Base-by-base conservation (phyloP, 306 rosid genomes). In the Fagus crenata region DNA sequence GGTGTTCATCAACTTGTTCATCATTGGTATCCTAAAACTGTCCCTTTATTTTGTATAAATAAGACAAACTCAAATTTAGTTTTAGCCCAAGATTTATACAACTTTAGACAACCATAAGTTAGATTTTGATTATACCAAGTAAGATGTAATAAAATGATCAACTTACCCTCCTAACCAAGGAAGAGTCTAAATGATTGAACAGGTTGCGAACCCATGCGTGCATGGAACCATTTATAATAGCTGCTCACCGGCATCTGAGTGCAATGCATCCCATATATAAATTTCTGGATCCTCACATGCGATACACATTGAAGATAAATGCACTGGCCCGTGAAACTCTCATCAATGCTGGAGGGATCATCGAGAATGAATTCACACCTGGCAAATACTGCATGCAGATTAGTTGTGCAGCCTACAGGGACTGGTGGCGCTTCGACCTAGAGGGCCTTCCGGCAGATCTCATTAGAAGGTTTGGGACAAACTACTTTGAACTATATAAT, bases 201-300 rank as follows among this genome's bases (percentile, higher is more conserved):
- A 85, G 85, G 88, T 71, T 85, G 76, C n/a, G 85, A 4, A 78
- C 78, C 75, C 88, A 85, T 53, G 88, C 88, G 61, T 65, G 83
- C 73, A 78, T 85, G 53, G 85, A 81, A 51, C 85, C 85, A 58
- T 75, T 85, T 17, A 78, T 85, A 71, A 81, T 85, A 42, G 88
- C 80, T 11, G 68, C 82, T 75, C 87, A 78, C 79, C 71, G 85
- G 7, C 89, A 86, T 39, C 14, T 83, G 83, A 86, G 87, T 81
- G 89, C 39, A 42, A 86, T 86, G 78, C 89, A 86, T 69, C 87
- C 89, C 7, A 67, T 83, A 39, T 86, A 71, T 80, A 86, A 86
- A 75, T 79, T 86, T 72, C 18, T 73, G 75, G 79, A 81, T 65
- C 88, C 88, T 39, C 83, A 75, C 41, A 78, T 85, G 88, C 67